Conservation (phyloP, 2,329 filamentous ascomycete species). For the Arthrobotrys sinensis region DNA sequence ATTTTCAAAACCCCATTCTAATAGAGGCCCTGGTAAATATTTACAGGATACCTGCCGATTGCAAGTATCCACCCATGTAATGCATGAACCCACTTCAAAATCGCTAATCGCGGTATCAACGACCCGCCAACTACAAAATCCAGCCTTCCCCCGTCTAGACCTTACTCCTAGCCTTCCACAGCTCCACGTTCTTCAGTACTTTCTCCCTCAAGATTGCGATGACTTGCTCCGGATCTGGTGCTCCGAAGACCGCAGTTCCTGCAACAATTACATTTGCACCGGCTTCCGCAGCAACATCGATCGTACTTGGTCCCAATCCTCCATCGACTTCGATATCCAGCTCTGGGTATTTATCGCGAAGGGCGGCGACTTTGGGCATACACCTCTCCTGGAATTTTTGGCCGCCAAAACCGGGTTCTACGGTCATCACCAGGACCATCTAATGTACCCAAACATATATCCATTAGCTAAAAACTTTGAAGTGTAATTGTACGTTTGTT, state of each 20-base stretch:
- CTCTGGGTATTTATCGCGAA: conserved; percentile 87
- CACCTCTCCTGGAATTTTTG: conserved; percentile 99
- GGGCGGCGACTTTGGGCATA: conserved; percentile 89
- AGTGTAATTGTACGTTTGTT: neutral
- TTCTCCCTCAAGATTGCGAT: conserved; percentile 84
- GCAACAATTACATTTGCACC: conserved; percentile 98
- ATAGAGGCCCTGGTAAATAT: too few species aligned
- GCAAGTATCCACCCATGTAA: too few species aligned
- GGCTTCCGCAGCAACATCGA: conserved; percentile 93
- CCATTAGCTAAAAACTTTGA: neutral
- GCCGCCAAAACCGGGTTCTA: conserved; percentile 95
- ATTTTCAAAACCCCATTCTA: too few species aligned
- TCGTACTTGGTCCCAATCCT: conserved; percentile 87
- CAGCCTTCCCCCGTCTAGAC: conserved; percentile 5
- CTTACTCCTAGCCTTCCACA: conserved; percentile 42
- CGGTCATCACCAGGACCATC: conserved; percentile 99
- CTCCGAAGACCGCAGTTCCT: conserved; percentile 94
- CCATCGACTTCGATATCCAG: conserved; percentile 98
- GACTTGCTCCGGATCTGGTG: conserved; percentile 87
- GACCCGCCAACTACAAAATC: neutral
- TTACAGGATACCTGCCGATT: too few species aligned
- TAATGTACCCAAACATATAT: conserved; percentile 66
- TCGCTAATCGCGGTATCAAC: too few species aligned
- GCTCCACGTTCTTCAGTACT: conserved; percentile 74
- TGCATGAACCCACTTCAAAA: too few species aligned